Conservation (phyloP, 305 asterid species). For the Solanum chacoense region DNA sequence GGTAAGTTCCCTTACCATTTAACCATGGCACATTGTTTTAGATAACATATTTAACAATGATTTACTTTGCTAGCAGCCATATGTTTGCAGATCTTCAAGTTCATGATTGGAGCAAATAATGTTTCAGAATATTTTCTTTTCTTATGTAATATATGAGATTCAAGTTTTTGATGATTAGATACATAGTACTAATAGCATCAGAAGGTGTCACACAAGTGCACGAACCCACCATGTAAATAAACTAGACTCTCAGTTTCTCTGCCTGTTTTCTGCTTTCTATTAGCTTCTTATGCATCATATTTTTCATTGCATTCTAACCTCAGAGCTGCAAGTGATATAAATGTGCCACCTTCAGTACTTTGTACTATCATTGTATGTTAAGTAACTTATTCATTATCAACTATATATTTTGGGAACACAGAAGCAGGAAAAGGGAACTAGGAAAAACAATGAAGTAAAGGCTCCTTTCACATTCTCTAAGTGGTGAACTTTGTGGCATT, state of each 20-base stretch:
- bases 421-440: neutral
- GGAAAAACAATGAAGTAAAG: neutral
- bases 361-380: neutral
- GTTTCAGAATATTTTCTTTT: neutral
- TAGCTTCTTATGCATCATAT: neutral
- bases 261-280: neutral
- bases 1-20: slow-evolving; percentile 40
- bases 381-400: neutral
- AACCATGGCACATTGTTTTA: neutral
- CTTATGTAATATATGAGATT: neutral
- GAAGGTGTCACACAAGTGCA: neutral
- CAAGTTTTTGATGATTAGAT: neutral
- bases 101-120: neutral
- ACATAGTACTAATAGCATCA: neutral
- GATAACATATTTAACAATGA: neutral
- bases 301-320: neutral
- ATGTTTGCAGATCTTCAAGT: neutral
- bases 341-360: neutral
- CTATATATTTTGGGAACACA: neutral
- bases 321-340: neutral
- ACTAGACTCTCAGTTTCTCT: neutral
- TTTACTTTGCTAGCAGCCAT: neutral
- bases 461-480: neutral
- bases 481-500: neutral
- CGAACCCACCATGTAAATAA: neutral